phyloP scores from a whole-genome alignment of 257 asterid species.

The Fraxinus quadrangulata region DNA sequence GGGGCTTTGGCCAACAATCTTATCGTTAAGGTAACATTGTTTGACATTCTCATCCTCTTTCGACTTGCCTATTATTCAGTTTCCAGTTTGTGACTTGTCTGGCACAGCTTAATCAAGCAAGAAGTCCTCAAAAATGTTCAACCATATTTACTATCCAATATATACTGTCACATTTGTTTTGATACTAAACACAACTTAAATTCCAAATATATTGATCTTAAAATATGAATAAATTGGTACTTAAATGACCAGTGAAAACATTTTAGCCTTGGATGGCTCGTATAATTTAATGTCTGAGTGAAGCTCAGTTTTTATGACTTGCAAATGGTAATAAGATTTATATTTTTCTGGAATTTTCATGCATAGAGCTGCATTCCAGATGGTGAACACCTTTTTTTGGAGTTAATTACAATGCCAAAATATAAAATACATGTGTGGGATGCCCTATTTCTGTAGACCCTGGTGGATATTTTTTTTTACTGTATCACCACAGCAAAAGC shows the following conservation, averaged over 20 bases:
- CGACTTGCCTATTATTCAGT: background rate
- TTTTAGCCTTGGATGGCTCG: background rate
- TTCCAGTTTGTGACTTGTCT: background rate
- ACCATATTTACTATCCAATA: background rate
- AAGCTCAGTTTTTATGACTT: background rate
- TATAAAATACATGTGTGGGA: too few relatives aligned
- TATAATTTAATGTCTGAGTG: background rate
- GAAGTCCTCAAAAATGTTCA: background rate
- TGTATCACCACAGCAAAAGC: background rate
- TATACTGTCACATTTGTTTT: background rate
- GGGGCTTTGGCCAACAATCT: constrained; percentile 89
- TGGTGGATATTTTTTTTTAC: background rate
- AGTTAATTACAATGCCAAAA: too few relatives aligned
- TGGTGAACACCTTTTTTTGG: too few relatives aligned
- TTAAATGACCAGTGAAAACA: background rate
- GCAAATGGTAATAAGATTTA: background rate
- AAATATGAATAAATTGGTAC: background rate
- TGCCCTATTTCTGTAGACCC: too few relatives aligned
- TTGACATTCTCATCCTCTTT: constrained; percentile 8
- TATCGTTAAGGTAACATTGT: constrained; percentile 68
- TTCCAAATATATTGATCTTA: constrained; percentile 1
- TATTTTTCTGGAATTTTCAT: too few relatives aligned
- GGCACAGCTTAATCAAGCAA: background rate
- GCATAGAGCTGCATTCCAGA: too few relatives aligned
- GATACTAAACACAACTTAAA: background rate